Base-by-base conservation (phyloP, 2,329 filamentous ascomycete genomes). In the Pseudogymnoascus verrucosus region DNA sequence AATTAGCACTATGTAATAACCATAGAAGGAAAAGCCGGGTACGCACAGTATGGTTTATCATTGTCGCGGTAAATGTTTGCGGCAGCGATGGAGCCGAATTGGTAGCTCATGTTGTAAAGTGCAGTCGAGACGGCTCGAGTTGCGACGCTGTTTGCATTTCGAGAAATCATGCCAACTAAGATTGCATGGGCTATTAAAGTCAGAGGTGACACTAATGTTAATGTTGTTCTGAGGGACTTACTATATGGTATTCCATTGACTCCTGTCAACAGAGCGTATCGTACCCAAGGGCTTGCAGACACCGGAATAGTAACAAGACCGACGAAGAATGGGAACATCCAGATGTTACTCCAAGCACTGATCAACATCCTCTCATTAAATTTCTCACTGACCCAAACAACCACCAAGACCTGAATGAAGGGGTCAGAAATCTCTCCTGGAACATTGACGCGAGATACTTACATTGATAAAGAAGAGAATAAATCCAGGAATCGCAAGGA, bases 101-200 rank as follows among this genome's bases (percentile, higher is more conserved):
- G 78, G 5, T 77, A 74, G 31, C 74, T 76, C 77, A 80, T 80
- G 68, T 88, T 89, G 73, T 89, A 89, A 10, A 85, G 73, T 0
- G 84, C 85, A 1, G 84, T 81, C 0, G 84, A 83, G 1, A 90
- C 84, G 1, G 85, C 84, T 5, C 86, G 77, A 2, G 83, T 84
- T 7, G 86, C 79, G 10, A 89, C 85, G 1, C 81, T 80, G 65
- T 87, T 86, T 2, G 84, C 81, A 69, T 89, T 89, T 63, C 82
- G 78, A 2, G 76, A 78, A 65, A 77, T 77, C 78, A 79, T 82
- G 16, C 71, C 78, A 2, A 79, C 77, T 26, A 61, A 12, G 26
- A 64, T 63, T 23, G 62, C 36, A 23, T 63, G 62, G 19, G 63
- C 31, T 64, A 40, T 19, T 10, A 19, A 73, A 72, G 66, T 79